phyloP scores from a whole-genome alignment of 2,329 filamentous ascomycete species.

The Cladosporium cucumerinum region DNA sequence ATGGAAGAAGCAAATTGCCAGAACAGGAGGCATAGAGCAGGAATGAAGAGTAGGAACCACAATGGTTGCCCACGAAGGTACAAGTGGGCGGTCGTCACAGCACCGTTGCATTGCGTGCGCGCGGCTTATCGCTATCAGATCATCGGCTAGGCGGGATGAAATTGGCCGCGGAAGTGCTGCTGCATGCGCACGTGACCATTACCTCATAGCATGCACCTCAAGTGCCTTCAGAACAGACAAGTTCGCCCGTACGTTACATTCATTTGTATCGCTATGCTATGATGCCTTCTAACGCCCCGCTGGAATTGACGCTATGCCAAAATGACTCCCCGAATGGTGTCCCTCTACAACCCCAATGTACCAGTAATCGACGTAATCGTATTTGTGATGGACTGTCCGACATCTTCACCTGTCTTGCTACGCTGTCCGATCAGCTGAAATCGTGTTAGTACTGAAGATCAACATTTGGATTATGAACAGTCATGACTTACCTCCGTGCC shows the following conservation, averaged over 20 bases:
- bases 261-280: constrained; percentile 2
- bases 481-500: constrained; percentile 65
- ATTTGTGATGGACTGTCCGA: constrained; percentile 26
- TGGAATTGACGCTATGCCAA: not conserved
- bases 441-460: constrained; percentile 19
- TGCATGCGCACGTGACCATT: not conserved
- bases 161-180: not conserved
- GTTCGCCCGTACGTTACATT: not conserved
- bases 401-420: constrained; percentile 27
- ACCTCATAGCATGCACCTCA: not conserved
- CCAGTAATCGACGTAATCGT: constrained; percentile 32
- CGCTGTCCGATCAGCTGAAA: constrained; percentile 31
- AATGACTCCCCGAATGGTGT: not conserved
- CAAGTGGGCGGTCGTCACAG: not conserved
- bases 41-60: not conserved
- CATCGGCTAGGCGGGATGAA: not conserved
- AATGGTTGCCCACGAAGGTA: constrained; percentile 4
- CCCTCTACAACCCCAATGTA: constrained; percentile 14
- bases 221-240: not conserved
- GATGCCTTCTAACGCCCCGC: constrained; percentile 4
- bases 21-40: not conserved
- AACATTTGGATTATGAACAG: not conserved
- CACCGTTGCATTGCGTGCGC: constrained; percentile 1
- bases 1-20: not conserved
- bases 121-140: constrained; percentile 12